Base-by-base conservation (phyloP, 495 filamentous ascomycete species). In the Amniculicola lignicola region DNA sequence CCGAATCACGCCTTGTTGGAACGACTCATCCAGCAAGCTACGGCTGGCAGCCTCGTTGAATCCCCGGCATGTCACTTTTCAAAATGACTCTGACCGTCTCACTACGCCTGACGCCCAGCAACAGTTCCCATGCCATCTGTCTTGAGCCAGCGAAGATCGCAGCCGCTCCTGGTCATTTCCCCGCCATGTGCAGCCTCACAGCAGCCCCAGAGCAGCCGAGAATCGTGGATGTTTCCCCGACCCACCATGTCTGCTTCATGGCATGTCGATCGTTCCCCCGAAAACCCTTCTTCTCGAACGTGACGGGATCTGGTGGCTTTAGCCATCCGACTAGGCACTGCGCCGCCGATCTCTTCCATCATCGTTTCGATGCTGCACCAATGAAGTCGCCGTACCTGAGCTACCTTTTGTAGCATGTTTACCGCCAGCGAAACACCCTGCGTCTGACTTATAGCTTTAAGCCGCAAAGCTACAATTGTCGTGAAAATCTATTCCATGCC, bases 261-360 rank as follows among this genome's bases (percentile, higher is more conserved):
- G 37, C 48, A 27, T 16, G 35, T 25, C 12, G 39, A 44, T 44
- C 50, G n/a, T 15, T 18, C n/a, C 40, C 14, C 41, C 19, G 50
- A 42, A 24, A 36, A 42, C 35, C 25, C 55, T 51, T 48, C 24
- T 27, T 40, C 28, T 16, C 21, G 45, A 51, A 40, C 36, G 38
- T 51, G 46, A 58, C 18, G 33, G 38, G 39, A 51, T 41, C 33
- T 27, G 24, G 55, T 52, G 47, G 47, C 55, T 46, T 19, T 19
- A 42, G 47, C 55, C 55, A 50, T 22, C 55, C 55, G 55, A 36
- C 48, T 59, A 52, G 55, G 55, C 31, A 16, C 25, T 59, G 39
- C 47, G 39, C 29, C 27, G 57, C 18, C 39, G 57, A 60, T 60
- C 57, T 9, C 16, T 33, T 38, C 38, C 14, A 14, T 18, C 57